phyloP scores from a whole-genome alignment of 352 stramenopile genomes.

The Phytophthora ohioensis region DNA sequence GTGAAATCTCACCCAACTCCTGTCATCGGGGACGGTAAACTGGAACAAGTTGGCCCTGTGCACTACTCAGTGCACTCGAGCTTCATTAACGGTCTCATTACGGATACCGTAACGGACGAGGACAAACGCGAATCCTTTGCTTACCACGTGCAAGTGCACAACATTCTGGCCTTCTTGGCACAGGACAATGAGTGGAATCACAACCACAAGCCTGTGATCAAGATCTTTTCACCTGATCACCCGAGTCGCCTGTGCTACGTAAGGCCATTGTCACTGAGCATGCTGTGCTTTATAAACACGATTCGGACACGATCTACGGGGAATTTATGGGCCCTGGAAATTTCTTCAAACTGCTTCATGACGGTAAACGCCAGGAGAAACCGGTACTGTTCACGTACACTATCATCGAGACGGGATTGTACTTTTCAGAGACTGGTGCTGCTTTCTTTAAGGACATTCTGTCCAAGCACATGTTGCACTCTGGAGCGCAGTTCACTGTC shows the following conservation, averaged over 20 bases:
- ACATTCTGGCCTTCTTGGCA: constrained; percentile 36
- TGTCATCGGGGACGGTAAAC: neutral
- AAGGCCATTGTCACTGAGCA: constrained; percentile 41
- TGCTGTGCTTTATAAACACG: constrained; percentile 42
- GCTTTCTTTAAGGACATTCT: constrained; percentile 60
- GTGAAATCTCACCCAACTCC: constrained; percentile 35
- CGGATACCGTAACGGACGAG: constrained; percentile 31
- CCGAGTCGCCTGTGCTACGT: constrained; percentile 36
- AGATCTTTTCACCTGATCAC: constrained; percentile 47
- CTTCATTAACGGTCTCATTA: too few species aligned
- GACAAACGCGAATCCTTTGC: constrained; percentile 36
- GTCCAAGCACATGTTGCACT: constrained; percentile 58
- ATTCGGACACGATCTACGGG: constrained; percentile 25
- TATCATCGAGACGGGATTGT: constrained; percentile 47
- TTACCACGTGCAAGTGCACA: constrained; percentile 48
- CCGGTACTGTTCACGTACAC: constrained; percentile 51
- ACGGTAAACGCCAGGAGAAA: constrained; percentile 40
- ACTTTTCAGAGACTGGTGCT: constrained; percentile 53
- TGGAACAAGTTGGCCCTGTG: constrained; percentile 44
- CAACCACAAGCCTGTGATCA: constrained; percentile 38
- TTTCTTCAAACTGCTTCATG: constrained; percentile 46
- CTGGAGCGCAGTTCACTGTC: constrained; percentile 37
- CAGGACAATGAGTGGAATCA: constrained; percentile 53
- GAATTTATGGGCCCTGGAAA: constrained; percentile 21
- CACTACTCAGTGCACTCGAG: constrained; percentile 47